Evolutionary conservation across 1,284 basidiomycete genomes (phyloP).

Genomic region (Pterulicium gracile): DNA sequence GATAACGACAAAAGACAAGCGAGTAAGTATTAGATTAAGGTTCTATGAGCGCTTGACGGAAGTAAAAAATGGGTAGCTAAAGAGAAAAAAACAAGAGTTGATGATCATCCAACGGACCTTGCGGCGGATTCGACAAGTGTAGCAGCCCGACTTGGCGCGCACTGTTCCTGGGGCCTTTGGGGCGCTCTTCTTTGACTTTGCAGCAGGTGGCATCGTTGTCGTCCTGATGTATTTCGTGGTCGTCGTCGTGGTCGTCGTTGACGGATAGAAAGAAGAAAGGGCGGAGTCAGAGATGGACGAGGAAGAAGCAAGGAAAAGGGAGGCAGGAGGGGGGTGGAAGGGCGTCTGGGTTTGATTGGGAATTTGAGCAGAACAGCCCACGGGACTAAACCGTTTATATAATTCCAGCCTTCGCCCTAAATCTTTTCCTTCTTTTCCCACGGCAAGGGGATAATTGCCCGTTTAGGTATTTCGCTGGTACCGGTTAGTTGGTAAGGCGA

Average conservation of each 20-base stretch:
- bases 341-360: not conserved
- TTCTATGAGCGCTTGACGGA: slow-evolving; percentile 10
- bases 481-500: no score
- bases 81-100: no score
- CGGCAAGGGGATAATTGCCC: no score
- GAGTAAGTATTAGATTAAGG: slow-evolving; percentile 8
- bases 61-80: slow-evolving; percentile 10
- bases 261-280: slow-evolving; percentile 6
- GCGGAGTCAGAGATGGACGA: slow-evolving; percentile 4
- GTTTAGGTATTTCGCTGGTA: no score
- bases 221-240: no score
- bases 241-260: not conserved
- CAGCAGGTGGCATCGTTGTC: slow-evolving; percentile 27
- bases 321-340: not conserved
- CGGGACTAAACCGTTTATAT: slow-evolving; percentile 2
- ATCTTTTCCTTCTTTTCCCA: no score
- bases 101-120: slow-evolving; percentile 64
- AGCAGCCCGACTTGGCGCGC: slow-evolving; percentile 75
- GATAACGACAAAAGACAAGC: slow-evolving; percentile 7
- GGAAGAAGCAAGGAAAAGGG: slow-evolving; percentile 5
- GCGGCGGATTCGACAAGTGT: slow-evolving; percentile 73
- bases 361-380: no score
- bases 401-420: slow-evolving; percentile 10
- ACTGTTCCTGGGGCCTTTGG: slow-evolving; percentile 31
- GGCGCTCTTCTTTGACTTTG: slow-evolving; percentile 28